A percentile compares a stretch with the other conserved stretches of the same genome.
phyloP scores from a whole-genome alignment of 1,284 basidiomycete species.

The Ceratobasidium sp. region DNA sequence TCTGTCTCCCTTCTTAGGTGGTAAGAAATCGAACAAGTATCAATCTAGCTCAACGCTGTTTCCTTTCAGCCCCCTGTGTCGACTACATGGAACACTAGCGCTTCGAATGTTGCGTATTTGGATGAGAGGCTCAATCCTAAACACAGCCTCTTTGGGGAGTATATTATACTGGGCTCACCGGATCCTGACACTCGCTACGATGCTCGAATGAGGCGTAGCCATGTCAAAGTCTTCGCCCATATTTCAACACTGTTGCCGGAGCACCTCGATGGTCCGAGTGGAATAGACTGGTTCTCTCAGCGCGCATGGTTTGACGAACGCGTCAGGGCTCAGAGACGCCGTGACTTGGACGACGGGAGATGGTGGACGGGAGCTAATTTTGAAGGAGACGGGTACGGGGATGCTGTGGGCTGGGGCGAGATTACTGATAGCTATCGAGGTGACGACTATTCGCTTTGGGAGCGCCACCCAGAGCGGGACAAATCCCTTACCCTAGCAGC shows the following conservation, averaged over 20 bases:
- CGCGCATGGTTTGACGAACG: conserved; percentile 8
- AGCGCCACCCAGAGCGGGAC: neutral
- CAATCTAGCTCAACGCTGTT: neutral
- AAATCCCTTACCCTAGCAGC: neutral
- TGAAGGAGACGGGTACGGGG: neutral
- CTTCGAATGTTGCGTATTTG: neutral
- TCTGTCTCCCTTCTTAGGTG: neutral
- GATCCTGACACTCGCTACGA: conserved; percentile 3
- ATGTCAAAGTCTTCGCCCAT: conserved; percentile 3
- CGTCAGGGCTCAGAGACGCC: neutral
- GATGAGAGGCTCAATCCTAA: neutral
- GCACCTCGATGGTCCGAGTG: neutral
- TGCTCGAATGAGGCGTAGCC: neutral
- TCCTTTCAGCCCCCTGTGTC: neutral
- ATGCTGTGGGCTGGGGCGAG: neutral
- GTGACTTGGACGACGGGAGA: neutral
- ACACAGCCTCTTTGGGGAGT: no score
- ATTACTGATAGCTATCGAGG: neutral
- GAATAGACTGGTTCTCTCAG: neutral
- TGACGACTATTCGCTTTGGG: neutral
- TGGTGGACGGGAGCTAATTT: neutral
- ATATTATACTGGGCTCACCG: neutral
- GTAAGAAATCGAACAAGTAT: neutral
- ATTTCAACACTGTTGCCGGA: neutral
- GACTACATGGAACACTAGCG: neutral